phyloP scores from a whole-genome alignment of 192 early-diverging fungal genomes.

The Physocladia obscura region DNA sequence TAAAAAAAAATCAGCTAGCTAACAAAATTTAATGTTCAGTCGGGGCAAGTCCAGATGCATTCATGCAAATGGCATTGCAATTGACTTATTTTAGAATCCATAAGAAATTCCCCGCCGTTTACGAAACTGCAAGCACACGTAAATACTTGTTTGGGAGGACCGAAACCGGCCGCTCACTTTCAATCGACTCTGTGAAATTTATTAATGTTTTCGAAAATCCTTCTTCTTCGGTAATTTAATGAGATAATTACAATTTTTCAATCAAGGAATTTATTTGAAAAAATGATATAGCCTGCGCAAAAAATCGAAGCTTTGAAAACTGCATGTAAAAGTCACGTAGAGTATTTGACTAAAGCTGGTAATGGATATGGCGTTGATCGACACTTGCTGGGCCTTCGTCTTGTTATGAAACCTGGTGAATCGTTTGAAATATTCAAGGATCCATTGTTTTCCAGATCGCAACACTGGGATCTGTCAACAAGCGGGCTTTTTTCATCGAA shows the following conservation, averaged over 20 bases:
- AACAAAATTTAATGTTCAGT: background rate
- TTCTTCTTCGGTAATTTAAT: conserved; percentile 60
- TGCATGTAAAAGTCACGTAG: conserved; percentile 59
- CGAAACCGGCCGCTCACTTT: conserved; percentile 80
- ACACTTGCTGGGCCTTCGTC: conserved; percentile 76
- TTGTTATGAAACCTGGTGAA: conserved; percentile 49
- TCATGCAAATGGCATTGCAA: conserved; percentile 83
- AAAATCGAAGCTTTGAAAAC: conserved; percentile 61
- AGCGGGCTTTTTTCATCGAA: conserved; percentile 70
- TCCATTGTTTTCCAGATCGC: conserved; percentile 65
- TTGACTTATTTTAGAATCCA: conserved; percentile 79
- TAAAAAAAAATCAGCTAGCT: conserved; percentile 79
- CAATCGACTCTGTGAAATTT: conserved; percentile 68
- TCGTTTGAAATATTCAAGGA: conserved; percentile 53
- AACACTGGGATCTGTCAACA: conserved; percentile 74
- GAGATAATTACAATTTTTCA: background rate
- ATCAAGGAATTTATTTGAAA: background rate
- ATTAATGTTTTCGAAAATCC: conserved; percentile 63
- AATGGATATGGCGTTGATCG: conserved; percentile 77
- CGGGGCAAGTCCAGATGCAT: conserved; percentile 76
- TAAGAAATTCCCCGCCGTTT: conserved; percentile 63
- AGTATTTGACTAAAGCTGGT: conserved; percentile 57
- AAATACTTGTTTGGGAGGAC: conserved; percentile 81
- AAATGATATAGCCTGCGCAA: conserved; percentile 38
- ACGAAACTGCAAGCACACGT: conserved; percentile 84